Evolutionary conservation across 2,329 filamentous ascomycete species (phyloP), one percentile per base, ranked within the genome.

Genomic region (Mollisia scopiformis): DNA sequence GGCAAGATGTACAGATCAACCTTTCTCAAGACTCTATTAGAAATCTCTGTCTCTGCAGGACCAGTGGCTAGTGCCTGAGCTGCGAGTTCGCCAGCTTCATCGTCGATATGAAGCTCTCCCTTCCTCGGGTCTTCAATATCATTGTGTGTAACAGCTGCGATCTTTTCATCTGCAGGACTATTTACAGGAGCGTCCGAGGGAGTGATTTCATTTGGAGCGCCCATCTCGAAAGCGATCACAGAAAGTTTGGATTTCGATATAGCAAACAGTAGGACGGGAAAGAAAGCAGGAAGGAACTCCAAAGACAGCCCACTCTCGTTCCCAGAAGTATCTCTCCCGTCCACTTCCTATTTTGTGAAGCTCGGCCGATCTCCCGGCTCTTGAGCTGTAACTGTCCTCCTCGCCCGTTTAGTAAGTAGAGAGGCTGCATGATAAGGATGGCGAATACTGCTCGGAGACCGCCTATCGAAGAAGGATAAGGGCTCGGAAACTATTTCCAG

Each of bases 31-130:
- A 69, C 64, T 31, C 39, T 61, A 11, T 62, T 68, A 2, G 70
- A 70, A 4, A 61, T 25, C 35, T 69, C 64, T 25, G 67, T 51
- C 30, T 71, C 70, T n/a, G 67, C 68, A 2, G 59, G 52, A 19
- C 66, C 69, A 51, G 57, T 69, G 8, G 73, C 66, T 43, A 76
- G 68, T 0, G 76, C 76, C 1, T 68, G 68, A 19, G 72, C 75
- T 10, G 76, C 76, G 5, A 78, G 61, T 10, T 69, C 70, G 3
- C 74, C 70, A n/a, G 71, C 65, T 52, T 74, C 71, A 61, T 74
- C 71, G 28, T 72, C 67, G 51, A 74, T 71, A 25, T 58, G 55
- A 19, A 58, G 41, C 31, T 69, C 63, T 6, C 63, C 49, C 25
- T 65, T 66, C 33, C 25, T 51, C 31, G 63, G 55, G 27, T 63